These are phyloP conservation scores for Mortierella sp. DNA, from an alignment of 371 early-diverging fungal species.

Conservation along the genomic window DNA sequence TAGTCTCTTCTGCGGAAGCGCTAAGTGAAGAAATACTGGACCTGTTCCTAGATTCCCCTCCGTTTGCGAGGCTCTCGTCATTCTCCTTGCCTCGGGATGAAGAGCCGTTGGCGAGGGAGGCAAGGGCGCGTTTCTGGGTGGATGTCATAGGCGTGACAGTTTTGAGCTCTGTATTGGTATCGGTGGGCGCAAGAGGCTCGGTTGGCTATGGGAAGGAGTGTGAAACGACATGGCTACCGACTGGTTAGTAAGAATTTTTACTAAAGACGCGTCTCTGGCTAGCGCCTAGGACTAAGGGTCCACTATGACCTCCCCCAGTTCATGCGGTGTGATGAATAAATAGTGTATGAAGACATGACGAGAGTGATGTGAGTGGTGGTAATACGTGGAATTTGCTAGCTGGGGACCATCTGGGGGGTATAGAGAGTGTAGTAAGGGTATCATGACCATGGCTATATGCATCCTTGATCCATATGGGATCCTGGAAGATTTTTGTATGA, in stretches of 20 bases:
- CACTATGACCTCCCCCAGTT: not conserved
- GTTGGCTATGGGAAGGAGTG: slow-evolving; percentile 25
- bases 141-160: slow-evolving; percentile 10
- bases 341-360: slow-evolving; percentile 39
- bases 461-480: slow-evolving; percentile 36
- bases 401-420: slow-evolving; percentile 13
- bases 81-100: slow-evolving; percentile 43
- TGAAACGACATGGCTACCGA: not conserved
- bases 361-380: slow-evolving; percentile 14
- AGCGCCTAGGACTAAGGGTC: slow-evolving; percentile 29
- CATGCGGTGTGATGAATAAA: not conserved
- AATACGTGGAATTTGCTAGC: slow-evolving; percentile 1
- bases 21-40: not conserved
- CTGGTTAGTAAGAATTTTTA: slow-evolving; percentile 8
- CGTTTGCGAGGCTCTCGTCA: slow-evolving; percentile 22
- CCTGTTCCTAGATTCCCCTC: slow-evolving; percentile 10
- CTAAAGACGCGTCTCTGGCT: slow-evolving; percentile 24
- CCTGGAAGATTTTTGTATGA: slow-evolving; percentile 32
- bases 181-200: slow-evolving; percentile 41
- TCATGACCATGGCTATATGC: slow-evolving; percentile 19
- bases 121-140: slow-evolving; percentile 26
- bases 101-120: slow-evolving; percentile 4
- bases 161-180: slow-evolving; percentile 30
- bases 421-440: slow-evolving; percentile 7
- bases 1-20: slow-evolving; percentile 29